Conservation (phyloP, 306 rosid species). For the Prunus mira region DNA sequence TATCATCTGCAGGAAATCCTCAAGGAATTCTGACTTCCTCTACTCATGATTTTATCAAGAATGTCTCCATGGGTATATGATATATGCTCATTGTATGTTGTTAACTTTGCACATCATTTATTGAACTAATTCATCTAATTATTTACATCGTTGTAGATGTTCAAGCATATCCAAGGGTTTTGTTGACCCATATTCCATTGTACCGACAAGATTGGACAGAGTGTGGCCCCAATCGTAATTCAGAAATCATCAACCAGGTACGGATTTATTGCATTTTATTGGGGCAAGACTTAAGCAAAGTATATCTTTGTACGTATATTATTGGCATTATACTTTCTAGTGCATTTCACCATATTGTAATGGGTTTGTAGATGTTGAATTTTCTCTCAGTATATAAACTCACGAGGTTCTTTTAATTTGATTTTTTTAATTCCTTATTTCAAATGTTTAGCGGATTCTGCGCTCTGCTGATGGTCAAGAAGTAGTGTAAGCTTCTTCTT, state of each 20-base stretch:
- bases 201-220: conserved; percentile 53
- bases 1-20: conserved; percentile 51
- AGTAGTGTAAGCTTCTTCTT: conserved; percentile 50
- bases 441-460: conserved; percentile 42
- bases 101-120: conserved; percentile 12
- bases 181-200: conserved; percentile 78
- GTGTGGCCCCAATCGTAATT: conserved; percentile 69
- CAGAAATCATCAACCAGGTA: conserved; percentile 76
- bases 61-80: conserved; percentile 57
- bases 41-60: conserved; percentile 54
- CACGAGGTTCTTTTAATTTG: conserved; percentile 9
- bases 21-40: conserved; percentile 47
- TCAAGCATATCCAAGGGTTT: conserved; percentile 55
- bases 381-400: conserved; percentile 26
- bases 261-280: conserved; percentile 3
- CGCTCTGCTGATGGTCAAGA: conserved; percentile 27
- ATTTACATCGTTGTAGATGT: conserved; percentile 37
- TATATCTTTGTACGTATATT: background rate
- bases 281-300: conserved; percentile 7
- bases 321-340: background rate
- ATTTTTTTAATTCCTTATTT: background rate
- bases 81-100: conserved; percentile 15
- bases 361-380: conserved; percentile 19
- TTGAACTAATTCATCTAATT: conserved; percentile 15
- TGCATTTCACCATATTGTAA: background rate